Conservation (phyloP, 495 filamentous ascomycete species). For the Penicillium odoratum region DNA sequence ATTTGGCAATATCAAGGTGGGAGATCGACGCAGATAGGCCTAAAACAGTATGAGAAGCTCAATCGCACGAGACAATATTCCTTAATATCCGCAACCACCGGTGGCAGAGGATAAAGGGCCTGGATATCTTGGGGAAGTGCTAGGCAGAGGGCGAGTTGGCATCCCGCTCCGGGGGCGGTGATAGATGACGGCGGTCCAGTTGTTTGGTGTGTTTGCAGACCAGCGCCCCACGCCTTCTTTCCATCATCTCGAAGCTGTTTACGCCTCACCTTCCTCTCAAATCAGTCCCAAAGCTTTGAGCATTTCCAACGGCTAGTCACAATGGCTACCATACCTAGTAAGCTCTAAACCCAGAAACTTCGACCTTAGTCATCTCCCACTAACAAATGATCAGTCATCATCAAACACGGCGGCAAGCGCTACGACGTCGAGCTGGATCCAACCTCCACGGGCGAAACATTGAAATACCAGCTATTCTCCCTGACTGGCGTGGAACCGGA, state of each 20-base stretch:
- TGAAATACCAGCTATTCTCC: conserved; percentile 94
- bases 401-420: conserved; percentile 93
- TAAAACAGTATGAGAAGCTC: not conserved
- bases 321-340: conserved; percentile 67
- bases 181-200: conserved; percentile 19
- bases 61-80: conserved; percentile 6
- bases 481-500: conserved; percentile 95
- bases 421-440: conserved; percentile 91
- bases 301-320: conserved; percentile 17
- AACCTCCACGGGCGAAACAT: conserved; percentile 79
- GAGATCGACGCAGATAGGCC: not conserved
- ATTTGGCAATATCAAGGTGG: not conserved
- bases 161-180: conserved; percentile 30
- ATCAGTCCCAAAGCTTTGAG: conserved; percentile 28
- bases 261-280: conserved; percentile 26
- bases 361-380: conserved; percentile 9
- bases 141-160: conserved; percentile 20
- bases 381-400: conserved; percentile 64
- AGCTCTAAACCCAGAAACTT: conserved; percentile 16
- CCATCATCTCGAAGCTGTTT: conserved; percentile 32
- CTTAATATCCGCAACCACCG: conserved; percentile 5
- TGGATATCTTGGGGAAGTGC: conserved; percentile 4
- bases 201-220: conserved; percentile 43
- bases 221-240: conserved; percentile 33
- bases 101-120: not conserved